Base-by-base conservation (phyloP, 495 filamentous ascomycete genomes). In the Achaetomiella virescens region DNA sequence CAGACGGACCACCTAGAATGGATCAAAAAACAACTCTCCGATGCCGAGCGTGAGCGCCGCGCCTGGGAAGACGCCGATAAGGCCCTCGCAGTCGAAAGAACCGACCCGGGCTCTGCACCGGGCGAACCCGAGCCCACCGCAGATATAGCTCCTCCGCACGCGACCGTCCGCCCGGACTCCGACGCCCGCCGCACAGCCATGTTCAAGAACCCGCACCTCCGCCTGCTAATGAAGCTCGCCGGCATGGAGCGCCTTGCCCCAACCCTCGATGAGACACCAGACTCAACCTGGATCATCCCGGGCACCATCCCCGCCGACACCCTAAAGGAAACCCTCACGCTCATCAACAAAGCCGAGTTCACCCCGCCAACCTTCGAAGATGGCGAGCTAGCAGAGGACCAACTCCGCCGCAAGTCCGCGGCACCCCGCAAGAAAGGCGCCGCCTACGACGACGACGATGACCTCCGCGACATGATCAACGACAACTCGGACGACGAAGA, bases 201-300 rank as follows among this genome's bases (percentile, higher is more conserved):
- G 71, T 95, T 91, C 69, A 91, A 88, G 61, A 91, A 97, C 62
- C 84, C 87, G n/a, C 85, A 90, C 63, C 83, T 97, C 8, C 86
- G 92, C 25, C 84, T 97, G 22, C 82, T 99, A 7, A 85, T 97
- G 81, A 83, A 75, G 0, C 75, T 90, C 3, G 73, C 86, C 43
- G 88, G 89, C 5, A 81, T 93, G 48, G 81, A 87, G 61, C 77
- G 83, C 15, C 72, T 90, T 5, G 83, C 86, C 3, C 70, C 74
- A 3, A 67, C 73, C 17, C 75, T 84, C 42, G 86, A 92, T 53
- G 87, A 91, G 47, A 72, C 75, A 11, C 78, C 79, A 7, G 85
- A 90, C 54, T 83, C 86, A 2, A 75, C 78, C 12, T 99, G 93
- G 93, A 72, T 89, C 37, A 75, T 97, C 37, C 89, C 92, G 0